phyloP scores from a whole-genome alignment of 192 early-diverging fungal genomes.

The Backusella tuberculispora region DNA sequence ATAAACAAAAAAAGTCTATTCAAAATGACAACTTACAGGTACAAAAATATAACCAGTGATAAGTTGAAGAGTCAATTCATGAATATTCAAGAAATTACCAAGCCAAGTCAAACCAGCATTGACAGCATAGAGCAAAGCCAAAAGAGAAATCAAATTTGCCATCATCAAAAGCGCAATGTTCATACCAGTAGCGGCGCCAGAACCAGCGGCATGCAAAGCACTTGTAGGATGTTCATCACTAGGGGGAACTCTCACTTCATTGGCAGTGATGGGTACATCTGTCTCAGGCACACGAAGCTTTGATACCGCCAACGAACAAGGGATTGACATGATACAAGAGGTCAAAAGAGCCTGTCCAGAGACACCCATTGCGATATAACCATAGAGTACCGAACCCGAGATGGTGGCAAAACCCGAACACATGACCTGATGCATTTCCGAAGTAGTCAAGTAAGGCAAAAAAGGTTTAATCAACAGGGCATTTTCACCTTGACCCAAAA shows the following conservation, averaged over 20 bases:
- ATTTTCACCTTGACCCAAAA: conserved; percentile 84
- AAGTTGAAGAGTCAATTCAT: conserved; percentile 65
- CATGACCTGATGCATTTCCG: conserved; percentile 89
- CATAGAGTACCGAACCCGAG: conserved; percentile 79
- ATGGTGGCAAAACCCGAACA: conserved; percentile 91
- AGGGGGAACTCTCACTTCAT: conserved; percentile 62
- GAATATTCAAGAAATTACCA: conserved; percentile 64
- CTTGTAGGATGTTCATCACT: conserved; percentile 67
- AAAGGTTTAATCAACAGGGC: conserved; percentile 83
- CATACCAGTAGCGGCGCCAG: conserved; percentile 83
- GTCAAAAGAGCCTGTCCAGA: conserved; percentile 71
- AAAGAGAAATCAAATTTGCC: conserved; percentile 76
- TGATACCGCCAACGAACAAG: conserved; percentile 79
- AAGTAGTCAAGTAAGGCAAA: conserved; percentile 78
- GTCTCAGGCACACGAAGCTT: conserved; percentile 88
- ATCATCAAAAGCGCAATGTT: conserved; percentile 74
- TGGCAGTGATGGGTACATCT: conserved; percentile 78
- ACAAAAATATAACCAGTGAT: conserved; percentile 81
- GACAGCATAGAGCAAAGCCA: conserved; percentile 68
- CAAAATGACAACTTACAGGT: conserved; percentile 49
- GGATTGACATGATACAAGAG: conserved; percentile 91
- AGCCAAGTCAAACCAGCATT: conserved; percentile 77
- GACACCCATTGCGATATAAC: conserved; percentile 75
- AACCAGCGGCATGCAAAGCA: conserved; percentile 79
- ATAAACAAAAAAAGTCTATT: neutral